Evolutionary conservation across 1,139 yeast species (phyloP).

Genomic region (Ogataea hybrid): DNA sequence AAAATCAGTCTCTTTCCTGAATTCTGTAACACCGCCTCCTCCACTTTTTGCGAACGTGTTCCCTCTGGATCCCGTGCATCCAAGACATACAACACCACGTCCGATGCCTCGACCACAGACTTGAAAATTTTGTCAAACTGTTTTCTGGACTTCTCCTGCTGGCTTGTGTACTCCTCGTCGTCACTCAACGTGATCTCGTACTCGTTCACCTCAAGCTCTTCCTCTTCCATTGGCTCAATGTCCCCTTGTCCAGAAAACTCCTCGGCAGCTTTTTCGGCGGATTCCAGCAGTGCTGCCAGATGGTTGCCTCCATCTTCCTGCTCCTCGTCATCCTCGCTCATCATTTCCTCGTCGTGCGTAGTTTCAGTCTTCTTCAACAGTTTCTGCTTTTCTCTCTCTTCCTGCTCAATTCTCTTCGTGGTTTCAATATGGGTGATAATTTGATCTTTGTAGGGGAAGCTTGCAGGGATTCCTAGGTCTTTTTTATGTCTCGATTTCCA

Average conservation of each 20-base stretch:
- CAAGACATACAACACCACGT: conserved; percentile 84
- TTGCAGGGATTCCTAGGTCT: conserved; percentile 93
- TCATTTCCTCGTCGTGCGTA: conserved; percentile 21
- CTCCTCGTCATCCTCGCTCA: conserved; percentile 37
- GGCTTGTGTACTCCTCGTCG: conserved; percentile 45
- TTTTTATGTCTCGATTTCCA: conserved; percentile 85
- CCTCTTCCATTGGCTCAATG: conserved; percentile 35
- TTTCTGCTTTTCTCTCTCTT: conserved; percentile 49
- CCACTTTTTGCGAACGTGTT: conserved; percentile 89
- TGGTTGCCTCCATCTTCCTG: conserved; percentile 39
- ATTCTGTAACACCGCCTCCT: conserved; percentile 79
- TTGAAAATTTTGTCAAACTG: conserved; percentile 89
- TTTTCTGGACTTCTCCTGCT: conserved; percentile 79
- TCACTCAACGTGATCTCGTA: conserved; percentile 47
- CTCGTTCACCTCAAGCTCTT: conserved; percentile 48
- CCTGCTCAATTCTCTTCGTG: conserved; percentile 58
- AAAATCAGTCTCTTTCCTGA: conserved; percentile 83
- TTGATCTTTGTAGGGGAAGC: conserved; percentile 89
- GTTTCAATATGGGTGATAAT: conserved; percentile 80
- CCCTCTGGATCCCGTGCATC: conserved; percentile 98
- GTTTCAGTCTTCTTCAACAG: conserved; percentile 42
- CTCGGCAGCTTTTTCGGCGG: conserved; percentile 84
- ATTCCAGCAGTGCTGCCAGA: conserved; percentile 83
- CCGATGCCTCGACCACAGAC: conserved; percentile 81
- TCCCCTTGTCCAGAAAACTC: conserved; percentile 58